Evolutionary conservation across 345 rosid species (phyloP), one percentile per base, ranked within the genome.

Genomic region (Lumnitzera racemosa): DNA sequence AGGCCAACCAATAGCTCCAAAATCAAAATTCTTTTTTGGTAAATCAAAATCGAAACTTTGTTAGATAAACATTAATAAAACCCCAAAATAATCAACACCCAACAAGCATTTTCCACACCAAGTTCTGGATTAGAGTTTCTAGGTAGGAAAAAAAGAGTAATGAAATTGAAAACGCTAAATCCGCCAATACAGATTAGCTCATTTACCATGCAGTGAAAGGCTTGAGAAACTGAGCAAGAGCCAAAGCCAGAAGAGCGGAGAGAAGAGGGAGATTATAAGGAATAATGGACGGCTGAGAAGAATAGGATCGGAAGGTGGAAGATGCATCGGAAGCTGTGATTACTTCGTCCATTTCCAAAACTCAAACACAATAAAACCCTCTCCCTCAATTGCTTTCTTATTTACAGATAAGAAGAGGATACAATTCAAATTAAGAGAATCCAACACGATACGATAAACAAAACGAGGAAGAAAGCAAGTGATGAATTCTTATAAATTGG

Each of bases 151-250:
- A 50, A 23, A 23, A 2, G 24, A 49, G 13, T 57, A 47, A 1
- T 12, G 62, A 12, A 24, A n/a, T 1, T 3, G 24, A 14, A 48
- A 55, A 53, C 50, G 8, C 23, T n/a, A 11, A 12, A 43, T 56
- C 15, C 6, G 24, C 8, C 9, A 12, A 24, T 15, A 66, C 36
- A 36, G 47, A 47, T 13, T 24, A 17, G 15, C 15, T 7, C 11
- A 15, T 65, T 49, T 66, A 81, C 86, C 86, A 78, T 56, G 78
- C 64, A 57, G 86, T 78, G 79, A 81, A 75, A 52, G 69, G 70
- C 71, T 81, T 81, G 75, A 78, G 75, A 62, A 75, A 81, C 76
- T 81, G 86, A 49, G 86, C 83, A 52, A 78, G 63, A 48, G 83
- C 62, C 20, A 75, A 72, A 29, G 82, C 69, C n/a, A 81, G 55